Evolutionary conservation across 768 basidiomycete species (phyloP), one percentile per base, ranked within the genome.

Genomic region (Lactifluus volemus): DNA sequence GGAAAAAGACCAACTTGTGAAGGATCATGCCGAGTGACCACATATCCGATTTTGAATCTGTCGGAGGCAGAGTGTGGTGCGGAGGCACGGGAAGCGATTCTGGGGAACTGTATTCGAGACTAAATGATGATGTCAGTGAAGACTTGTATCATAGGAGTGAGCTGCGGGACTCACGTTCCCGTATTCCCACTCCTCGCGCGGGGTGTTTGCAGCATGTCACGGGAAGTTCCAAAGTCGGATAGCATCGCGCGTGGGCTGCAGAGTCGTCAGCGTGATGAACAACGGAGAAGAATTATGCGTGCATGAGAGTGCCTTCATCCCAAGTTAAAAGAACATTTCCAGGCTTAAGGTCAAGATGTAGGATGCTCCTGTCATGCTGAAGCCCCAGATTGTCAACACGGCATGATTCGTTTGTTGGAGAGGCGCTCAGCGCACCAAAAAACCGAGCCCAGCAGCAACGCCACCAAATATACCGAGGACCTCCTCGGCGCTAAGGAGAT

Each of bases 1-100:
- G 82, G 74, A 98, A 93, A 75, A 97, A 98, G 1, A 96, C 74
- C 63, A 98, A 79, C 68, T 93, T 95, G 76, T 98, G 86, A 17
- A 98, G 78, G 58, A 98, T 91, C 88, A 98, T 93, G 64, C 95
- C 95, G 15, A 98, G 78, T 5, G 91, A 92, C 95, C 96, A 98
- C 85, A 97, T 93, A 70, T 98, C 95, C 4, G 89, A 82, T 68
- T 94, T 94, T 0, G 92, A 91, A 67, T 91, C 88, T 2, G 92
- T 79, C 49, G 88, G 85, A 8, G 76, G 78, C 8, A 89, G 81
- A 21, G 79, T 72, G 0, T 90, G 89, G 0, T 83, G 86, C 6
- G 76, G 72, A 14, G 81, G 84, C 0, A 84, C 82, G 3, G 85
- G 84, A 0, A 98, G 77, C 0, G 91, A 89, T 70, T 98, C 96